These are phyloP conservation scores for Zelonia costaricensis DNA, from an alignment of 208 protist genomes.

Conservation along the genomic window DNA sequence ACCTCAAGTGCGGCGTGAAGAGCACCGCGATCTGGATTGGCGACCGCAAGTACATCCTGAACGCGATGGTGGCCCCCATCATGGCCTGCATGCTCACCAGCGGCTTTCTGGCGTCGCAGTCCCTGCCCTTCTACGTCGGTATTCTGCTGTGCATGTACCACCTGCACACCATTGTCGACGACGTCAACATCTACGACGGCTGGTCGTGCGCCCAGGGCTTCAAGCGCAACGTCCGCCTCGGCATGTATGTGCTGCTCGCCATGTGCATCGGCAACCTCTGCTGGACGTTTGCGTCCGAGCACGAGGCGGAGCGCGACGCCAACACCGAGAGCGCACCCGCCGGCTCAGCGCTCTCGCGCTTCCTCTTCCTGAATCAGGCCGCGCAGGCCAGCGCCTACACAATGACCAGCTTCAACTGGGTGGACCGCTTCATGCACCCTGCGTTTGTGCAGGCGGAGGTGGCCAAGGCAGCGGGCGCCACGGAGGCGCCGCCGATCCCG, in stretches of 20 bases:
- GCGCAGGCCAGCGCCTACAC: constrained; percentile 27
- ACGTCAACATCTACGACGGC: constrained; percentile 87
- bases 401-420: constrained; percentile 59
- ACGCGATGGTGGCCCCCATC: constrained; percentile 57
- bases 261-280: constrained; percentile 81
- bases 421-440: constrained; percentile 77
- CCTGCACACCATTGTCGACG: constrained; percentile 74
- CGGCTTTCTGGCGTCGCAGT: constrained; percentile 70
- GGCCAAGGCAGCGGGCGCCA: constrained; percentile 30
- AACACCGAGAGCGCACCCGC: constrained; percentile 30
- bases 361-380: constrained; percentile 59
- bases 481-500: constrained; percentile 57
- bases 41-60: constrained; percentile 80
- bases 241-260: constrained; percentile 59
- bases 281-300: constrained; percentile 74
- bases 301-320: constrained; percentile 63
- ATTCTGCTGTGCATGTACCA: constrained; percentile 59
- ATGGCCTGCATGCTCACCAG: constrained; percentile 47
- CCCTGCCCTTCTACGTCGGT: constrained; percentile 73
- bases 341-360: constrained; percentile 42
- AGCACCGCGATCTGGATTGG: constrained; percentile 81
- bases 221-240: constrained; percentile 67
- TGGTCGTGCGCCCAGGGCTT: constrained; percentile 79
- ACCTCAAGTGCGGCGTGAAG: constrained; percentile 83
- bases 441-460: constrained; percentile 68